phyloP scores from a whole-genome alignment of 371 early-diverging fungal species.

The Mortierella sp. region DNA sequence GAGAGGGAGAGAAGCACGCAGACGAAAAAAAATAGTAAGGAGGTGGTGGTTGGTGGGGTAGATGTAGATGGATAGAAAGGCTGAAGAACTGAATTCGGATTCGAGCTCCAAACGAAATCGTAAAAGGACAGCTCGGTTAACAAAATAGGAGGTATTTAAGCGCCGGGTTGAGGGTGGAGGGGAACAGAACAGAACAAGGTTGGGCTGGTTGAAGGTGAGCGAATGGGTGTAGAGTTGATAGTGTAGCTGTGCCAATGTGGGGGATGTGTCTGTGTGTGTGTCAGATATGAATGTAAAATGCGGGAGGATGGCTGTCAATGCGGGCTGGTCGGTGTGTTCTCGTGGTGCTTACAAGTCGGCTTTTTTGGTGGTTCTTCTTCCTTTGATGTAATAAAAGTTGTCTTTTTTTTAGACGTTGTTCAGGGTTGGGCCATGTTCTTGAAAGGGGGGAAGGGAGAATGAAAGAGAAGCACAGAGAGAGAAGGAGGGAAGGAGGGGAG shows the following conservation, averaged over 20 bases:
- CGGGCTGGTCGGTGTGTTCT: constrained; percentile 6
- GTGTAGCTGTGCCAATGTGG: not conserved
- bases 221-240: not conserved
- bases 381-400: not conserved
- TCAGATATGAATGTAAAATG: not conserved
- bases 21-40: constrained; percentile 6
- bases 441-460: not conserved
- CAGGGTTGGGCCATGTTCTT: not conserved
- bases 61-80: constrained; percentile 22
- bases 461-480: not conserved
- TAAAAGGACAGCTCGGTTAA: not conserved
- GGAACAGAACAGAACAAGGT: not conserved
- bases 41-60: constrained; percentile 9
- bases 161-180: not conserved
- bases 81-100: not conserved
- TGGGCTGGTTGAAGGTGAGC: not conserved
- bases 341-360: not conserved
- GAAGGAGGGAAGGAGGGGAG: not conserved
- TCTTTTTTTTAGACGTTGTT: not conserved
- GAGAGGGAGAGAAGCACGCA: constrained; percentile 3
- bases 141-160: not conserved
- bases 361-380: not conserved
- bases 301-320: not conserved
- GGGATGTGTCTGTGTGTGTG: too few relatives aligned
- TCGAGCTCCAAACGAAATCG: not conserved